Percentiles rank a stretch among this genome's conserved stretches.
These are phyloP conservation scores for Kokia cookei DNA, from an alignment of 441 rosid species.

Conservation along the genomic window DNA sequence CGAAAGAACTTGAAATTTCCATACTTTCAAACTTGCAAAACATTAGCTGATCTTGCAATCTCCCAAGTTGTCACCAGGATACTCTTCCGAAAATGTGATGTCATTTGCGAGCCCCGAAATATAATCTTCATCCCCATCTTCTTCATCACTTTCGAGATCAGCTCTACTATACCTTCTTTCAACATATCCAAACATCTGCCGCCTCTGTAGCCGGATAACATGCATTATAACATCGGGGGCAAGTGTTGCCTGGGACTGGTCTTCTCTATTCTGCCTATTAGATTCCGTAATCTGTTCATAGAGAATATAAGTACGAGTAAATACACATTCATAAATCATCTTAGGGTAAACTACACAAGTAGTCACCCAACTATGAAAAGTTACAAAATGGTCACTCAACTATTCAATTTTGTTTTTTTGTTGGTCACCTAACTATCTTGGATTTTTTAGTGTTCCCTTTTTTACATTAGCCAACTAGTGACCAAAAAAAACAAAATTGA, in stretches of 20 bases:
- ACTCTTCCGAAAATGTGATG: slow-evolving; percentile 23
- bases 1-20: background rate
- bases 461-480: too few relatives aligned
- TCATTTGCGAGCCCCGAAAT: slow-evolving; percentile 21
- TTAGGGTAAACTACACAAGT: background rate
- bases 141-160: slow-evolving; percentile 39
- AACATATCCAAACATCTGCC: slow-evolving; percentile 38
- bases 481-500: too few relatives aligned
- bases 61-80: slow-evolving; percentile 22
- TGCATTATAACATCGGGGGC: slow-evolving; percentile 64
- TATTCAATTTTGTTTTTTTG: too few relatives aligned
- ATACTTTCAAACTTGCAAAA: background rate
- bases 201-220: slow-evolving; percentile 55
- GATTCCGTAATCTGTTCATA: slow-evolving; percentile 52
- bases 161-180: slow-evolving; percentile 46
- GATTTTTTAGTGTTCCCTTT: too few relatives aligned
- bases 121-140: slow-evolving; percentile 22
- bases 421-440: too few relatives aligned
- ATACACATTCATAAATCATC: background rate
- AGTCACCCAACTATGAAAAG: too few relatives aligned
- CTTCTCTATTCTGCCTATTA: slow-evolving; percentile 50
- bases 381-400: too few relatives aligned
- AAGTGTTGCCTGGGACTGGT: slow-evolving; percentile 37
- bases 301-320: background rate
- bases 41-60: slow-evolving; percentile 54